phyloP scores from a whole-genome alignment of 495 filamentous ascomycete genomes.

The Extremus antarcticus region DNA sequence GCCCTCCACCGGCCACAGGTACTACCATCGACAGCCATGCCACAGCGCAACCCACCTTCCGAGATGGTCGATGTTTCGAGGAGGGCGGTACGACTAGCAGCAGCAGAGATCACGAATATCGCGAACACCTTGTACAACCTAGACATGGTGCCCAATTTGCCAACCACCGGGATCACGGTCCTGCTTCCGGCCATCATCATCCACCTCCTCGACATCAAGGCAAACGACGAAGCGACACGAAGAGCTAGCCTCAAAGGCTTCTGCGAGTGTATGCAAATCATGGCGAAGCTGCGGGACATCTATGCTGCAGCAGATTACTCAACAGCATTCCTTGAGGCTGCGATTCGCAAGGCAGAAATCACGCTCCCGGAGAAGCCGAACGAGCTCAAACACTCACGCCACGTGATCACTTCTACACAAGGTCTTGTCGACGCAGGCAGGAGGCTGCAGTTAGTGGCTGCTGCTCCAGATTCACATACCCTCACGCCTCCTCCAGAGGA shows the following conservation, averaged over 20 bases:
- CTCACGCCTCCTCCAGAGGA: conserved; percentile 33
- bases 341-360: conserved; percentile 69
- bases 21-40: conserved; percentile 54
- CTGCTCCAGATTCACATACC: conserved; percentile 14
- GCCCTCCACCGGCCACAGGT: conserved; percentile 83
- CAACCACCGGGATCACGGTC: conserved; percentile 80
- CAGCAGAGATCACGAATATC: conserved; percentile 68
- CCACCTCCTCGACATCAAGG: conserved; percentile 81
- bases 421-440: conserved; percentile 31
- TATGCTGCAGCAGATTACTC: conserved; percentile 83
- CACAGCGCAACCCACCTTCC: conserved; percentile 38
- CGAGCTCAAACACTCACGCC: conserved; percentile 16
- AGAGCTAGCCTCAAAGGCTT: conserved; percentile 63
- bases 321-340: conserved; percentile 73
- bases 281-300: conserved; percentile 67
- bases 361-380: conserved; percentile 20
- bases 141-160: conserved; percentile 64
- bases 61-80: conserved; percentile 69
- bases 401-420: conserved; percentile 24
- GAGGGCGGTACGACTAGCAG: conserved; percentile 65
- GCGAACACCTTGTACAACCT: conserved; percentile 58
- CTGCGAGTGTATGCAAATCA: conserved; percentile 73
- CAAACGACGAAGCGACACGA: conserved; percentile 54
- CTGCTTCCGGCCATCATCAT: conserved; percentile 85
- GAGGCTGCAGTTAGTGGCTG: conserved; percentile 18